Evolutionary conservation across 2,329 filamentous ascomycete genomes (phyloP), one percentile per base, ranked within the genome.

Genomic region (Nemania diffusa): DNA sequence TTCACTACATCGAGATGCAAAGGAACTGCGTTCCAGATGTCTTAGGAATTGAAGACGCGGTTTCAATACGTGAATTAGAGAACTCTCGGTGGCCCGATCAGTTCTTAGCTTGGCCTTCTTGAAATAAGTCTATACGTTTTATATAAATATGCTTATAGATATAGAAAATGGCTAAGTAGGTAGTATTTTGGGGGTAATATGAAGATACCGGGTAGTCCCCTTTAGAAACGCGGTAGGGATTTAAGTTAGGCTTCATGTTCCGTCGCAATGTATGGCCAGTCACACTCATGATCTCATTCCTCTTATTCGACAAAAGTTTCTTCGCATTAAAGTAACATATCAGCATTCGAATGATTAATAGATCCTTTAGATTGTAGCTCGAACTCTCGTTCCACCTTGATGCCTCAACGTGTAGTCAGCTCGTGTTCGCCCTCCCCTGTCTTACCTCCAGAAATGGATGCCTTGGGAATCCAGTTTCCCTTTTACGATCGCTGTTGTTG

Each of bases 381-480:
- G 44, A 65, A 65, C 24, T 61, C 63, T n/a, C 22, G 57, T 51
- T 65, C 51, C 6, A 65, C 44, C 34, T 57, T 61, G 32, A 65
- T 65, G 8, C 51, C 57, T 17, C 50, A 40, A 26, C 20, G 27
- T 9, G 7, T 29, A 1, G 51, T 61, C 7, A 61, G 11, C 20
- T 57, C 57, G 20, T 50, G 40, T 32, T 65, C 57, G 24, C 63
- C 57, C 8, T 61, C 32, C 13, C n/a, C 40, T 17, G 34, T 52
- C 15, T 48, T 24, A 0, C 57, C 63, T 34, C 51, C 42, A 0
- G 57, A 27, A 3, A 42, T 32, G 5, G 51, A 56, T 2, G 34
- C n/a, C 17, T 65, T 26, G 57, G 57, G 24, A 51, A 61, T 3
- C 42, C 57, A 17, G 29, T 5, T 9, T 29, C 52, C n/a, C 20